Conservation (phyloP, 2,329 filamentous ascomycete species). For the Endothia cerciana region DNA sequence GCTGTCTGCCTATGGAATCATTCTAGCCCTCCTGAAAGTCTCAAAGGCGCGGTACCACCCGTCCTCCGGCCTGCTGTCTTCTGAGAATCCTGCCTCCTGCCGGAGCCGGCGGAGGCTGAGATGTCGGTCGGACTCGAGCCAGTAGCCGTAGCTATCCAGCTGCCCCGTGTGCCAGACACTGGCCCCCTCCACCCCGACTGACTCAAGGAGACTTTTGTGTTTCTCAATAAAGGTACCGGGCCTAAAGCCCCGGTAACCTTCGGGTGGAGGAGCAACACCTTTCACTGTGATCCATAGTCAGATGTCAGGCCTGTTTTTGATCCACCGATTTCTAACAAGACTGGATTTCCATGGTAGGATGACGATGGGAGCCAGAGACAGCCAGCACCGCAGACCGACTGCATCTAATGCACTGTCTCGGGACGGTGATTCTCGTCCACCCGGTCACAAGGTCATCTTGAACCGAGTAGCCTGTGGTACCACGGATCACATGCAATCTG, state of each 20-base stretch:
- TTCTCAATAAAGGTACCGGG: constrained; percentile 40
- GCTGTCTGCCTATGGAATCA: constrained; percentile 37
- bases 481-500: constrained; percentile 8
- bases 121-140: constrained; percentile 53
- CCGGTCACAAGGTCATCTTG: constrained; percentile 20
- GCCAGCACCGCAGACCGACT: neutral
- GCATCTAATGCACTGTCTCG: constrained; percentile 21
- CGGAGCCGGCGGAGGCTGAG: constrained; percentile 47
- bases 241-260: constrained; percentile 10
- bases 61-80: constrained; percentile 41
- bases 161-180: constrained; percentile 40
- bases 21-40: constrained; percentile 44
- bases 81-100: constrained; percentile 42
- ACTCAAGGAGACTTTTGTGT: constrained; percentile 38
- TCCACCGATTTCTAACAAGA: neutral
- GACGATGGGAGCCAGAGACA: neutral
- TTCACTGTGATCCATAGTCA: constrained; percentile 1
- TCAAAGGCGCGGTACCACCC: constrained; percentile 50
- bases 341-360: neutral
- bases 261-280: neutral
- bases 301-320: neutral
- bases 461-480: constrained; percentile 14
- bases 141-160: constrained; percentile 48
- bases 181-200: constrained; percentile 34
- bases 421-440: constrained; percentile 12